phyloP scores from a whole-genome alignment of 306 rosid species.

The Prunus fruticosa region DNA sequence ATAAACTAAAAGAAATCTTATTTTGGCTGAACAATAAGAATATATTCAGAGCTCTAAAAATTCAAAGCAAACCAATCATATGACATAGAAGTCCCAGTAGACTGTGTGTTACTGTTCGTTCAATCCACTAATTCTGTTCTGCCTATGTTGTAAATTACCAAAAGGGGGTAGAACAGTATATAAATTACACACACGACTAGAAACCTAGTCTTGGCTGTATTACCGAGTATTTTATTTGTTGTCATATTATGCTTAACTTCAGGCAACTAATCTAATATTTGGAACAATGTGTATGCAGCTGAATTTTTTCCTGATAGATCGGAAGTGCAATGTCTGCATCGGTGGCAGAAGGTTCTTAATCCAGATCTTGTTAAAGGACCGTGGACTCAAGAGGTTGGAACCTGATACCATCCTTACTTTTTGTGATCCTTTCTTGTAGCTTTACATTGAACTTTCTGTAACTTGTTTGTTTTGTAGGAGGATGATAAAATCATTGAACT shows the following conservation, averaged over 20 bases:
- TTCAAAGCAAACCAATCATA: background rate
- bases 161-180: background rate
- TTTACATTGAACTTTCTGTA: constrained; percentile 19
- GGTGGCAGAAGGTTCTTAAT: constrained; percentile 99
- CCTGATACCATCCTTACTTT: constrained; percentile 12
- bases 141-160: background rate
- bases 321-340: constrained; percentile 97
- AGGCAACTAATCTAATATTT: constrained; percentile 32
- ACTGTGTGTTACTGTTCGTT: background rate
- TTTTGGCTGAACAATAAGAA: background rate
- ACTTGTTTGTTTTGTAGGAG: constrained; percentile 56
- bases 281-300: constrained; percentile 57
- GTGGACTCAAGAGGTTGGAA: constrained; percentile 88
- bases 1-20: background rate
- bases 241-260: constrained; percentile 17
- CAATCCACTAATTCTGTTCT: background rate
- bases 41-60: background rate
- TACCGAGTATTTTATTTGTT: background rate
- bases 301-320: constrained; percentile 86
- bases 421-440: constrained; percentile 1
- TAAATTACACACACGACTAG: background rate
- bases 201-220: background rate
- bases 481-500: constrained; percentile 86
- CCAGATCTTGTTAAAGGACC: constrained; percentile 99
- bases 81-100: background rate